Percentiles rank a stretch among this genome's conserved stretches.
Conservation (phyloP, 179 eudicot species). For the Spergularia azorica region DNA sequence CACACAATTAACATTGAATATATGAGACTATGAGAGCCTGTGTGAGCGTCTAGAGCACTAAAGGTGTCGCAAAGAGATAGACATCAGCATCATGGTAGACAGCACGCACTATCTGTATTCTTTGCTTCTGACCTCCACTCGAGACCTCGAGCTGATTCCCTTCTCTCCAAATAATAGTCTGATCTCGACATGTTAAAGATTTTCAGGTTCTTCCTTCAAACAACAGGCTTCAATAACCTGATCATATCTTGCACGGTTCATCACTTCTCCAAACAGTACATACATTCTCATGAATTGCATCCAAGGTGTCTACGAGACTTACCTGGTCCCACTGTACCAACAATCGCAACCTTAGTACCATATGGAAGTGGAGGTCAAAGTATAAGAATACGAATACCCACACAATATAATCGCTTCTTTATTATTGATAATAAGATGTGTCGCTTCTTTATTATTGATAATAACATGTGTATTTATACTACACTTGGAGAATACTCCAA, state of each 20-base stretch:
- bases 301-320: conserved; percentile 59
- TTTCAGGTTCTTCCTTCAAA: conserved; percentile 65
- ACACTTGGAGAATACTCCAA: too few relatives aligned
- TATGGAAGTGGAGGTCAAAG: conserved; percentile 8
- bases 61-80: conserved; percentile 68
- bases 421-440: too few relatives aligned
- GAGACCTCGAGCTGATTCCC: conserved; percentile 56
- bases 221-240: conserved; percentile 61
- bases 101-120: conserved; percentile 70
- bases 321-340: conserved; percentile 72
- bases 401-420: too few relatives aligned
- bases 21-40: conserved; percentile 39
- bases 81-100: conserved; percentile 66
- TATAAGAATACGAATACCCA: background rate
- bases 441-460: too few relatives aligned
- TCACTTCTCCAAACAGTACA: conserved; percentile 47
- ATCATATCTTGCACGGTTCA: conserved; percentile 54
- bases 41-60: conserved; percentile 71
- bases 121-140: conserved; percentile 73
- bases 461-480: too few relatives aligned
- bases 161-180: conserved; percentile 74
- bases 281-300: conserved; percentile 66
- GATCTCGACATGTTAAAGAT: conserved; percentile 68
- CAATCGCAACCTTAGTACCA: conserved; percentile 32
- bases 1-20: conserved; percentile 34